Evolutionary conservation across 495 filamentous ascomycete genomes (phyloP), one percentile per base, ranked within the genome.

Genomic region (Oidiodendron maius): DNA sequence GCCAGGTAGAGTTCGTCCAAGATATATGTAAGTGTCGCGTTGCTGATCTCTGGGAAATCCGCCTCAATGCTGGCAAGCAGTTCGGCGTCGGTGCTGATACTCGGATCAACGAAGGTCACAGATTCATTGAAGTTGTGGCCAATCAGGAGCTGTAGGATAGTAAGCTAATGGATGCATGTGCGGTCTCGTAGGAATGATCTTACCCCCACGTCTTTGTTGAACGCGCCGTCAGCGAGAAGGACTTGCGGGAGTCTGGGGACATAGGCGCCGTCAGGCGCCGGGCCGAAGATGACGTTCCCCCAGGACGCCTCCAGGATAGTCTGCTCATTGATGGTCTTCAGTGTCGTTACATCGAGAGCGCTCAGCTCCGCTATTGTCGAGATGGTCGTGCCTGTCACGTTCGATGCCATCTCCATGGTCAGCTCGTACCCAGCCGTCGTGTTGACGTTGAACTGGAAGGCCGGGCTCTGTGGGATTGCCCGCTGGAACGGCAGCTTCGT

Each of bases 241-340:
- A 75, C 66, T 3, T 75, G 71, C 3, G 81, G 78, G 13, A 77
- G 52, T 3, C 62, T 66, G 1, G 79, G 78, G 2, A 77, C 76
- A 50, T 82, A 81, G 11, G 60, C 52, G 10, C 78, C 80, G 58
- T 86, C 83, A 5, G 81, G 74, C 0, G 68, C 66, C 2, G 80
- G 79, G 0, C 75, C 73, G 52, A 78, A 86, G 0, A 67, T 69
- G 61, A 76, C 82, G 0, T 40, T 45, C 6, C 78, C 78, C 48
- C 71, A 77, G 2, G 43, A 23, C 0, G 58, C 4, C 21, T 58
- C 47, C 15, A 52, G 64, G 2, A 82, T 63, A 37, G 78, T 68
- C 12, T 63, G 61, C 3, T 65, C 61, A 59, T 84, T 87, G 46
- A 75, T 77, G 8, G 52, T 47, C 21, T 71, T 68, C 16, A 85